phyloP scores from a whole-genome alignment of 1,139 yeast genomes.

The Saccharomycopsis hybrid region DNA sequence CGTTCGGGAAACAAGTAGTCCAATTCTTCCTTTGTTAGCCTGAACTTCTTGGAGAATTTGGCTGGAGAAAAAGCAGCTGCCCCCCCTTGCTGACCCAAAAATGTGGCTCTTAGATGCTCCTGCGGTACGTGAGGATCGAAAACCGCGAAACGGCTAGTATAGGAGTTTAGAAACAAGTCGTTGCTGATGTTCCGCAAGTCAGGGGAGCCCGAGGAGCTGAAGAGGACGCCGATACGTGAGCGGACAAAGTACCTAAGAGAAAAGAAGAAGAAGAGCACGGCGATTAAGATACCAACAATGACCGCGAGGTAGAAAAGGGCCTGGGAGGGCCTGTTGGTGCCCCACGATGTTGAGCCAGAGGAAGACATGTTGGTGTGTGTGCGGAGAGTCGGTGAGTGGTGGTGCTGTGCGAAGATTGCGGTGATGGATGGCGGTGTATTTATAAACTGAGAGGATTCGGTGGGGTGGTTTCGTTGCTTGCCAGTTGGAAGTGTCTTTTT shows the following conservation, averaged over 20 bases:
- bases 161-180: conserved; percentile 21
- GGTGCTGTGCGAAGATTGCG: too few species aligned
- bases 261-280: conserved; percentile 48
- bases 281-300: conserved; percentile 55
- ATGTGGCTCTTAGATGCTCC: background rate
- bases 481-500: too few species aligned
- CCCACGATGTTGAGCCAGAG: conserved; percentile 1
- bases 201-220: conserved; percentile 35
- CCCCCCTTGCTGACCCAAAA: too few species aligned
- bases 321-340: conserved; percentile 40
- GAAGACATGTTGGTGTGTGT: too few species aligned
- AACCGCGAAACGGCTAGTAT: background rate
- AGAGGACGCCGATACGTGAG: conserved; percentile 48
- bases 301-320: conserved; percentile 57
- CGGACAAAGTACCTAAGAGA: conserved; percentile 53
- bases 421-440: too few species aligned
- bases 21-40: conserved; percentile 53
- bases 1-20: conserved; percentile 60
- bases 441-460: too few species aligned
- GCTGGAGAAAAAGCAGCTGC: too few species aligned
- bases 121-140: conserved; percentile 6
- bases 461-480: too few species aligned
- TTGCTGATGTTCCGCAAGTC: conserved; percentile 20
- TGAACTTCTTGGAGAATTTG: conserved; percentile 37
- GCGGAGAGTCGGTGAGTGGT: too few species aligned